Evolutionary conservation across 768 basidiomycete species (phyloP).

Genomic region (Dacryopinax primogenitus): DNA sequence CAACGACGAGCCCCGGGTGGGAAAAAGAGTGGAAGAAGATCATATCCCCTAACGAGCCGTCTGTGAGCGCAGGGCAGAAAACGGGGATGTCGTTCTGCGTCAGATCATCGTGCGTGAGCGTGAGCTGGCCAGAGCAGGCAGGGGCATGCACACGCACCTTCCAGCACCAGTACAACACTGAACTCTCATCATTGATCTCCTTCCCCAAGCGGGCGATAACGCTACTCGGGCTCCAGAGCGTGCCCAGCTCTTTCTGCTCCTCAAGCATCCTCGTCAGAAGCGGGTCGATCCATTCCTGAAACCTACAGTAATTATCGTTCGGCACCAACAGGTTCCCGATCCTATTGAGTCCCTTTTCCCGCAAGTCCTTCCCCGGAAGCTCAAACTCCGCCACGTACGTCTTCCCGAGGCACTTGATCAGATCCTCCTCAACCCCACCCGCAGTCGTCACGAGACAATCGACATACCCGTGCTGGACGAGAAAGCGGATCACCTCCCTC

Average conservation of each 20-base stretch:
- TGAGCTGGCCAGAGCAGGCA: constrained; percentile 11
- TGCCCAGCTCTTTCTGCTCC: constrained; percentile 62
- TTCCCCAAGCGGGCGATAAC: constrained; percentile 90
- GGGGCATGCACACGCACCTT: constrained; percentile 58
- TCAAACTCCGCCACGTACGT: constrained; percentile 92
- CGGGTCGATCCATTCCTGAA: constrained; percentile 98
- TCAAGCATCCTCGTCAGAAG: constrained; percentile 80
- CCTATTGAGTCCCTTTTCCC: constrained; percentile 86
- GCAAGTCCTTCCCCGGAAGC: constrained; percentile 75
- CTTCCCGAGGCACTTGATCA: constrained; percentile 96
- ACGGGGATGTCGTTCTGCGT: constrained; percentile 92
- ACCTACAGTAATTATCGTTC: constrained; percentile 98
- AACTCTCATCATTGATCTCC: constrained; percentile 93
- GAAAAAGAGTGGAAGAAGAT: constrained; percentile 97
- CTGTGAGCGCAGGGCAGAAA: constrained; percentile 95
- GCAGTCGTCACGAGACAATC: constrained; percentile 89
- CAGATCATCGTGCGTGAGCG: constrained; percentile 21
- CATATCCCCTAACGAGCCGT: constrained; percentile 98
- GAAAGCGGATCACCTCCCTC: constrained; percentile 79
- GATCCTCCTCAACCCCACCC: constrained; percentile 96
- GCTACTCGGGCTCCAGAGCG: constrained; percentile 83
- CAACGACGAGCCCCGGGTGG: constrained; percentile 68
- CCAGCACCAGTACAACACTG: constrained; percentile 98
- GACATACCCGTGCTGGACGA: constrained; percentile 87
- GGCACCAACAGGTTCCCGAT: constrained; percentile 94